Evolutionary conservation across 768 basidiomycete species (phyloP), one percentile per base, ranked within the genome.

Genomic region (Coprinopsis sp.): DNA sequence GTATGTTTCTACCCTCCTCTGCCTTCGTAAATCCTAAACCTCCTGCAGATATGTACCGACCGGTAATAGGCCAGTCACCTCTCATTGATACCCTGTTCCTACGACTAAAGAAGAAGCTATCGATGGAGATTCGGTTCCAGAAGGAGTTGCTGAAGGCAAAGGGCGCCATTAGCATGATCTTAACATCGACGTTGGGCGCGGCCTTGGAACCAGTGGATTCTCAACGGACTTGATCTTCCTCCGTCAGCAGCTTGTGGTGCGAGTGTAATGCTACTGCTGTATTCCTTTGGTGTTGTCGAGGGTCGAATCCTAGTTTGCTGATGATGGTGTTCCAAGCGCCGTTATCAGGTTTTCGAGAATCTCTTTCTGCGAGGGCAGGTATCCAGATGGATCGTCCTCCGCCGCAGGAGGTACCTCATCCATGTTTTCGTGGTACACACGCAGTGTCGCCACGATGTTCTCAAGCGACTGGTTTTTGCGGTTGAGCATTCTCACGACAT

Each of bases 11-110:
- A 16, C 3, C 6, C 7, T 6, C 21, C 16, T 18, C 19, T 28
- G 40, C 16, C 16, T 30, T 13, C 22, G 30, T 40, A 44, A 7
- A 28, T 24, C 39, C 31, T 25, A 34, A 53, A 46, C 53, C 33
- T 53, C 14, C 40, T 51, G 21, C 43, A 98, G 95, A 97, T 42
- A 86, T 96, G 78, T 99, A 99, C 64, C 73, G 78, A 2, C 78
- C 90, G 0, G 85, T 95, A 28, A 70, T 98, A n/a, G 95, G 95
- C 2, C 91, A 95, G 64, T 93, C 93, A 19, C 91, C 93, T 0
- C 70, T 93, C 34, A 87, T 99, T 44, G 96, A 98, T 64, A 73
- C 84, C 5, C 72, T 95, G 30, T 84, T 98, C 58, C 68, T 85
- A 22, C 82, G 84, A 28, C 68, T 98, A 33, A 83, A 82, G 46